phyloP scores from a whole-genome alignment of 2,329 filamentous ascomycete species.

The Kalmusia sp. region DNA sequence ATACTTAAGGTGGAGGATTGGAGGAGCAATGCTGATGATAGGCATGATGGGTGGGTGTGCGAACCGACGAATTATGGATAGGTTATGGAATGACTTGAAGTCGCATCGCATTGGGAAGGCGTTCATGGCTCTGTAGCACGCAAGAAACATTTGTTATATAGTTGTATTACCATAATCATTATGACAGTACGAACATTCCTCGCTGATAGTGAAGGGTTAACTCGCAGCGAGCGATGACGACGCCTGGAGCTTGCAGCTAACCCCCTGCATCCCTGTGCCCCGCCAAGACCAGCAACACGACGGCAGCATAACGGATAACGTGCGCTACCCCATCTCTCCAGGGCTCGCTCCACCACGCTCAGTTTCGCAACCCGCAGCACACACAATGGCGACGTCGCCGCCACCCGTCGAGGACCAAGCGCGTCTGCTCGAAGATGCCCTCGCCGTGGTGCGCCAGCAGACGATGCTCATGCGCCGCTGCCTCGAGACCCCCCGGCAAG shows the following conservation, averaged over 20 bases:
- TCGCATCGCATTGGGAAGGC: no score
- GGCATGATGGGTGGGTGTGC: background rate
- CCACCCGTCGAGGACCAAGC: slow-evolving; percentile 67
- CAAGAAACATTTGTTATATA: no score
- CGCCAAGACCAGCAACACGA: slow-evolving; percentile 25
- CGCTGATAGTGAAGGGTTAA: no score
- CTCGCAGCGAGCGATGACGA: slow-evolving; percentile 38
- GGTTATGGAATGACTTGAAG: no score
- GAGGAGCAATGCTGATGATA: background rate
- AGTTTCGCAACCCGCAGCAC: slow-evolving; percentile 25
- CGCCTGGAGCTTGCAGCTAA: slow-evolving; percentile 24
- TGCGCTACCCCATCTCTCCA: slow-evolving; percentile 21
- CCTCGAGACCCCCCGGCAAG: slow-evolving; percentile 94
- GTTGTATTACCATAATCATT: no score
- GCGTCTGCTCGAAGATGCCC: slow-evolving; percentile 94
- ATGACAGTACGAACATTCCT: no score
- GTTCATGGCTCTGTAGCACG: no score
- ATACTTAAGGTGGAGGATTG: background rate
- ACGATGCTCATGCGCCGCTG: slow-evolving; percentile 97
- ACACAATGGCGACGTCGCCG: slow-evolving; percentile 53
- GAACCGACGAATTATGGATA: no score
- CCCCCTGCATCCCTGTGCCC: slow-evolving; percentile 35
- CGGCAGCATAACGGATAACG: slow-evolving; percentile 1
- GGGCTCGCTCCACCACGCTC: slow-evolving; percentile 30
- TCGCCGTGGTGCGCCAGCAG: slow-evolving; percentile 96